A percentile compares a stretch with the other conserved stretches of the same genome.
Evolutionary conservation across 306 rosid genomes (phyloP).

Genomic region (Lathyrus tuberosus): DNA sequence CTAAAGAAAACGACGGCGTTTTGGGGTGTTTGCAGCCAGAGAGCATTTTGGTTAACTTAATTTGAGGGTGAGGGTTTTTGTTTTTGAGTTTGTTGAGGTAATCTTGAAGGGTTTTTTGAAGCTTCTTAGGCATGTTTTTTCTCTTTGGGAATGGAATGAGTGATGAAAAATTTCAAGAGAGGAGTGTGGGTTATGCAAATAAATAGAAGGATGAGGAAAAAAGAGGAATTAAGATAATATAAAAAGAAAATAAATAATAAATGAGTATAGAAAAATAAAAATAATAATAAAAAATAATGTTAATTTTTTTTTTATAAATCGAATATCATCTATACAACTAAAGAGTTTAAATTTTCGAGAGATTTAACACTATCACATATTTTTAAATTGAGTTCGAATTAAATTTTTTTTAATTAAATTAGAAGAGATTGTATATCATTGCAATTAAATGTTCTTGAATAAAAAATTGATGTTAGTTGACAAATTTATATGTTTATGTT

Average conservation of each 20-base stretch:
- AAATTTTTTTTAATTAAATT: too few relatives aligned
- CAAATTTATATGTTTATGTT: conserved; percentile 23
- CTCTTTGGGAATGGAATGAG: neutral
- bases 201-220: neutral
- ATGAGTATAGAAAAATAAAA: neutral
- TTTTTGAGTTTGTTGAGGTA: conserved; percentile 62
- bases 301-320: too few relatives aligned
- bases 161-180: conserved; percentile 16
- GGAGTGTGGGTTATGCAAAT: conserved; percentile 41
- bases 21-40: conserved; percentile 66
- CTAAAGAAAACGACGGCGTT: conserved; percentile 67
- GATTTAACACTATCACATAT: too few relatives aligned
- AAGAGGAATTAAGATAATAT: neutral
- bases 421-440: too few relatives aligned
- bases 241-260: neutral
- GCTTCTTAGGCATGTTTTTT: conserved; percentile 59
- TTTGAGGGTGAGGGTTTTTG: conserved; percentile 46
- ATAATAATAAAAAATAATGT: neutral
- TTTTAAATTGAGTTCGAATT: too few relatives aligned
- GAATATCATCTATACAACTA: too few relatives aligned
- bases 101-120: conserved; percentile 57
- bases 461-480: neutral
- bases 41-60: conserved; percentile 53
- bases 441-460: too few relatives aligned
- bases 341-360: too few relatives aligned